phyloP scores from a whole-genome alignment of 2,329 filamentous ascomycete genomes.

The Trichoderma lentiforme region DNA sequence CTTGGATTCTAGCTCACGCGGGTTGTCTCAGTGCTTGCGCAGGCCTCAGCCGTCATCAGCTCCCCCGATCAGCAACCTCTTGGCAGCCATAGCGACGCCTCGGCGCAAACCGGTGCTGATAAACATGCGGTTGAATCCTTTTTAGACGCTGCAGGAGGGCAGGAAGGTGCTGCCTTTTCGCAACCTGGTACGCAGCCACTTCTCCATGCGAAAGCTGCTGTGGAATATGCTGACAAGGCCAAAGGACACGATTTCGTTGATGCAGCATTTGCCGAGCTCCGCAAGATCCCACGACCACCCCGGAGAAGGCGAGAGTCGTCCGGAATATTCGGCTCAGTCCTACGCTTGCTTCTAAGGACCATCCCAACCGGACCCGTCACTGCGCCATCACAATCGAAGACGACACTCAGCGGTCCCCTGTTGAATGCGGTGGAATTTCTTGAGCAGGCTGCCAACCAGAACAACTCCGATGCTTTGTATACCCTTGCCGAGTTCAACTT shows the following conservation, averaged over 20 bases:
- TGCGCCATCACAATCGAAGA: constrained; percentile 41
- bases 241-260: constrained; percentile 53
- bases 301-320: constrained; percentile 44
- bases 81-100: constrained; percentile 30
- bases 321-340: constrained; percentile 41
- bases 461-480: constrained; percentile 81
- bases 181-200: constrained; percentile 37
- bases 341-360: constrained; percentile 46
- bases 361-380: constrained; percentile 50
- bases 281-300: constrained; percentile 45
- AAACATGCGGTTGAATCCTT: constrained; percentile 33
- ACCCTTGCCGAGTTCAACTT: constrained; percentile 94
- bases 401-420: constrained; percentile 42
- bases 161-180: constrained; percentile 26
- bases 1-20: constrained; percentile 24
- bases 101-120: constrained; percentile 28
- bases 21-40: constrained; percentile 43
- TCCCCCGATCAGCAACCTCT: constrained; percentile 40
- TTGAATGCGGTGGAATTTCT: constrained; percentile 51
- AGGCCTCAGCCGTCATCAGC: constrained; percentile 38
- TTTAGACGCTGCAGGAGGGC: constrained; percentile 30
- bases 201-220: neutral
- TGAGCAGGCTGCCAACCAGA: constrained; percentile 49
- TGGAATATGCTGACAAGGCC: constrained; percentile 18
- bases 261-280: constrained; percentile 48